Conservation (phyloP, 257 asterid species). For the Nicotiana undulata region DNA sequence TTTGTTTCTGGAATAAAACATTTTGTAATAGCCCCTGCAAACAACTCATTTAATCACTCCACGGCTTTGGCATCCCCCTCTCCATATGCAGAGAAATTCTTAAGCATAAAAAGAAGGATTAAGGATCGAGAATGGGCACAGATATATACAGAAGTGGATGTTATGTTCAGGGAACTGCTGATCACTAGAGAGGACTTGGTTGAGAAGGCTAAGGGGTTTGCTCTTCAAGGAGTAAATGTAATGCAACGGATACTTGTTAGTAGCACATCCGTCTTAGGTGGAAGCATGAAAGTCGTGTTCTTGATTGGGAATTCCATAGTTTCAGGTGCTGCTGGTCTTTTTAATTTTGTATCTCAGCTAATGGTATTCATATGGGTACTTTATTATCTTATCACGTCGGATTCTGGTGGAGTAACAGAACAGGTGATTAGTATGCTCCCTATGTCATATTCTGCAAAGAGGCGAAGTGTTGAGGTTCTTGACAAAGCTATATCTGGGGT, state of each 20-base stretch:
- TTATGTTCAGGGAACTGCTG: conserved; percentile 58
- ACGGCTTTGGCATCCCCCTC: conserved; percentile 55
- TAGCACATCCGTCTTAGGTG: conserved; percentile 65
- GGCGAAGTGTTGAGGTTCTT: conserved; percentile 74
- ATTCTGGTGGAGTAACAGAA: conserved; percentile 95
- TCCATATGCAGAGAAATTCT: conserved; percentile 56
- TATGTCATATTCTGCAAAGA: conserved; percentile 58
- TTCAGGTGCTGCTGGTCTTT: conserved; percentile 85
- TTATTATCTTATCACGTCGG: conserved; percentile 84
- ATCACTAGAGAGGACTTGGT: conserved; percentile 72
- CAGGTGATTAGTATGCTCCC: conserved; percentile 88
- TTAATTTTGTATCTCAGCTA: conserved; percentile 66
- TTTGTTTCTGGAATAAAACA: conserved; percentile 67
- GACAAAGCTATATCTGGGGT: conserved; percentile 84
- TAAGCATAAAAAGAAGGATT: conserved; percentile 53
- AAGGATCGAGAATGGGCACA: conserved; percentile 73
- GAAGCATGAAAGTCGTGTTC: conserved; percentile 63
- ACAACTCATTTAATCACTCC: conserved; percentile 43
- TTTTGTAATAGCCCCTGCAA: conserved; percentile 40
- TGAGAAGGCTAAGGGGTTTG: conserved; percentile 83
- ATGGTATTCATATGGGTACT: conserved; percentile 92
- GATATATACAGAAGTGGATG: conserved; percentile 59
- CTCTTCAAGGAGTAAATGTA: conserved; percentile 77
- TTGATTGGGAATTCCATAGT: conserved; percentile 59
- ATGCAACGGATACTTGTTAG: conserved; percentile 64